Base-by-base conservation (phyloP, 2,329 filamentous ascomycete species). In the Fusarium tupiense region DNA sequence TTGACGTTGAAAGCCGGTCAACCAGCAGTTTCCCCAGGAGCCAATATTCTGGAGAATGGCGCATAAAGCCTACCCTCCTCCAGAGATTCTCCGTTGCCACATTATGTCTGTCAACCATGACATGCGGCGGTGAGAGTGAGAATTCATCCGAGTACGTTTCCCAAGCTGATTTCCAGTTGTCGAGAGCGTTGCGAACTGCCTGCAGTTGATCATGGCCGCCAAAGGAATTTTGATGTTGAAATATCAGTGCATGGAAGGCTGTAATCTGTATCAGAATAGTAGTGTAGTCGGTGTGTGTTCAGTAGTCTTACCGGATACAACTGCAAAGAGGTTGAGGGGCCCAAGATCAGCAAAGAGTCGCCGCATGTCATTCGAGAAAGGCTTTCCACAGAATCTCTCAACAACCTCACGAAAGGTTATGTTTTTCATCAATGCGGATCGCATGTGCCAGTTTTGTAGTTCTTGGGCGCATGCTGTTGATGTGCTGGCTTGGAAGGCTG, bases 241-340 rank as follows among this genome's bases (percentile, higher is more conserved):
- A 64, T 24, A 64, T 37, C 2, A 64, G 22, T 2, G 58, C 61
- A 16, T 64, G 61, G 5, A 63, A 63, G 8, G 61, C 61, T 63
- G 6, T 3, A 7, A n/a, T 6, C 10, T 35, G 1, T 11, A 4
- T 64, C 2, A 61, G 61, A n/a, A 17, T 3, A 16, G 8, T 3
- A 57, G 2, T 0, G 2, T 11, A n/a, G 2, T 4, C 5, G 3
- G 6, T 3, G 8, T 3, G 2, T 8, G 9, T 2, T 6, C 4
- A 10, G 22, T 8, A 20, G 8, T 31, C 35, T 8, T 37, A 43
- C 61, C 58, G 1, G 61, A 52, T 2, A 64, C 44, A 1, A 64
- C 37, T 0, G 61, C 61, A 1, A 64, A 64, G 0, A 64, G 44
- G 26, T 63, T 64, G 1, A 52, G 44, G 5, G 31, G 61, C 0